Base-by-base conservation (phyloP, 164 flowering plant genomes). In the Piper longum region DNA sequence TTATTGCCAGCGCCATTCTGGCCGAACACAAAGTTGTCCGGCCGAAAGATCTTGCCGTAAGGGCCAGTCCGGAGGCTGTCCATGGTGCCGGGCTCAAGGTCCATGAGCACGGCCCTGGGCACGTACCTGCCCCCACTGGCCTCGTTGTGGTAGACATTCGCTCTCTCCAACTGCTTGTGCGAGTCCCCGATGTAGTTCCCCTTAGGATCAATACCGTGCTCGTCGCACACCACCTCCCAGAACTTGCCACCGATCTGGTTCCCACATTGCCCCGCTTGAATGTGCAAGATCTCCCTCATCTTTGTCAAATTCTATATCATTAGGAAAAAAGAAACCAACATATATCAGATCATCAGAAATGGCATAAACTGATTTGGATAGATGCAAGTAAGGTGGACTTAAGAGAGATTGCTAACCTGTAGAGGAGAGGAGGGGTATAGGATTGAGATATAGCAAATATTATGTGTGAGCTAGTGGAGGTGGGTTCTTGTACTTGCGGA, bases 231-330 rank as follows among this genome's bases (percentile, higher is more conserved):
- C n/a, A n/a, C n/a, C n/a, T n/a, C n/a, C n/a, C n/a, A n/a, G n/a
- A n/a, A n/a, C n/a, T n/a, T n/a, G n/a, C n/a, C n/a, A n/a, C n/a
- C 73, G 48, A 70, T 71, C 59, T 71, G 74, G 40, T 71, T 71
- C 12, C 74, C 74, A 26, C 74, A 71, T 57, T 71, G 74, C 5
- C 74, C 74, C 2, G 70, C 74, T 59, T 71, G 74, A 17, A 71
- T 44, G 41, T n/a, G n/a, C n/a, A n/a, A n/a, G n/a, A n/a, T n/a
- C n/a, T n/a, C n/a, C n/a, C n/a, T n/a, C n/a, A n/a, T 71, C 70
- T 4, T 66, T 66, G 54, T 66, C 67, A 62, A 66, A 70, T 18
- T 70, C 67, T 70, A 71, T 71, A 13, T 58, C 26, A 18, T 36
- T 2, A 4, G 11, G 41, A 17, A 18, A 44, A 18, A 7, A 8